These are phyloP conservation scores for Metarhizium anisopliae DNA, from an alignment of 2,329 filamentous ascomycete species.

Conservation along the genomic window DNA sequence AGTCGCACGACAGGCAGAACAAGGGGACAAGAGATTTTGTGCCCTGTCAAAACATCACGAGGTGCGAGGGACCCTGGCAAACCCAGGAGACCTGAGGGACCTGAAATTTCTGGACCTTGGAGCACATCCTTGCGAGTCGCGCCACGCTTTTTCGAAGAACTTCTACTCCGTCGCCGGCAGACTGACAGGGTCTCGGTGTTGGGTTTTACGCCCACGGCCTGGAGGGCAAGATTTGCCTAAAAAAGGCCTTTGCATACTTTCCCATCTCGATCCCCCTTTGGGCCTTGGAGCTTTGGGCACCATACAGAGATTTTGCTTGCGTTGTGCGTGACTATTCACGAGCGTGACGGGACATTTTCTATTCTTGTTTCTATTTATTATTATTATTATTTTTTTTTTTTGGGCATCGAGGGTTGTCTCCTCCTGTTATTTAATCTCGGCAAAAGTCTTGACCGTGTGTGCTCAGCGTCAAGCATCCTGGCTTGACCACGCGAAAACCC, in stretches of 20 bases:
- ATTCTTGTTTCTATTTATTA: neutral
- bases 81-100: neutral
- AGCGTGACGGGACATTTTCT: neutral
- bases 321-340: no score
- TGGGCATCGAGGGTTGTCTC: neutral
- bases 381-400: neutral
- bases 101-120: neutral
- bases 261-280: neutral
- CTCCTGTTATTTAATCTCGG: neutral
- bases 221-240: neutral
- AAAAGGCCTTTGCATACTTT: neutral
- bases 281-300: no score
- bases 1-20: neutral
- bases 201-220: neutral
- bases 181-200: neutral
- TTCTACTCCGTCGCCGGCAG: neutral
- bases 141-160: neutral
- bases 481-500: no score
- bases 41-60: neutral
- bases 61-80: no score
- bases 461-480: neutral
- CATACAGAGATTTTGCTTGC: no score
- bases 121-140: neutral
- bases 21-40: neutral
- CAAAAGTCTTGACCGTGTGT: neutral